Percentiles rank a stretch among this genome's conserved stretches.
phyloP scores from a whole-genome alignment of 2,329 filamentous ascomycete genomes.

The Microascus cirrosus region DNA sequence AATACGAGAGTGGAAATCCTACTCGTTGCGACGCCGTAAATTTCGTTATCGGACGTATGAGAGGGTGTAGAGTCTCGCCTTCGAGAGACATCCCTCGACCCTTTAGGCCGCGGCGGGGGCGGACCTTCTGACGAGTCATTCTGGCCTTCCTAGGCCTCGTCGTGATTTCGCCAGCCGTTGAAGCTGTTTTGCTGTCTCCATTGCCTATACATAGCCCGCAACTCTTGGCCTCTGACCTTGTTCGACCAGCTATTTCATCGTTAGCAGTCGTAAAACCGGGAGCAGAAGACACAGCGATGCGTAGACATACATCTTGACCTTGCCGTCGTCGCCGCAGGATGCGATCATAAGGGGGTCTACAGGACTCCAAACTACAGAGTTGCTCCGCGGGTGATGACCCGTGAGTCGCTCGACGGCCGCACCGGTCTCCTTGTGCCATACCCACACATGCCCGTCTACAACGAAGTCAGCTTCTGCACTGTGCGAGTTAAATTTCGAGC shows the following conservation, averaged over 20 bases:
- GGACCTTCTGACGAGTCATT: not conserved
- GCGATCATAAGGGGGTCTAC: conserved; percentile 74
- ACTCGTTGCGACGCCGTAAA: too few species aligned
- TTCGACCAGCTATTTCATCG: conserved; percentile 15
- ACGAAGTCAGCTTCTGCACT: not conserved
- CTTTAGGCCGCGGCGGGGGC: not conserved
- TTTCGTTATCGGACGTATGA: not conserved
- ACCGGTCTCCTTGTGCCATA: conserved; percentile 85
- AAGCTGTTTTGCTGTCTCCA: conserved; percentile 1
- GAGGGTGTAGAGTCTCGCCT: not conserved
- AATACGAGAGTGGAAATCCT: too few species aligned
- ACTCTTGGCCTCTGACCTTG: conserved; percentile 11
- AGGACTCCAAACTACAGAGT: conserved; percentile 84
- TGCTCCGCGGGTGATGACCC: conserved; percentile 69
- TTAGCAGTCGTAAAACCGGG: conserved; percentile 2
- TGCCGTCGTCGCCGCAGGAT: conserved; percentile 78
- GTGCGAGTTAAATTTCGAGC: not conserved
- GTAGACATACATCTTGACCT: conserved; percentile 67
- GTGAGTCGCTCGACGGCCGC: conserved; percentile 63
- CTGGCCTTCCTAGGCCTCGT: conserved; percentile 7
- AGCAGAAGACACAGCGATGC: not conserved
- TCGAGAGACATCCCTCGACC: not conserved
- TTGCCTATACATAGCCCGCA: conserved; percentile 11
- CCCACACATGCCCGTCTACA: conserved; percentile 57
- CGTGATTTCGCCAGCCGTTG: conserved; percentile 13